A percentile compares a stretch with the other conserved stretches of the same genome.
phyloP scores from a whole-genome alignment of 495 filamentous ascomycete genomes.

The Aspergillus affinis region DNA sequence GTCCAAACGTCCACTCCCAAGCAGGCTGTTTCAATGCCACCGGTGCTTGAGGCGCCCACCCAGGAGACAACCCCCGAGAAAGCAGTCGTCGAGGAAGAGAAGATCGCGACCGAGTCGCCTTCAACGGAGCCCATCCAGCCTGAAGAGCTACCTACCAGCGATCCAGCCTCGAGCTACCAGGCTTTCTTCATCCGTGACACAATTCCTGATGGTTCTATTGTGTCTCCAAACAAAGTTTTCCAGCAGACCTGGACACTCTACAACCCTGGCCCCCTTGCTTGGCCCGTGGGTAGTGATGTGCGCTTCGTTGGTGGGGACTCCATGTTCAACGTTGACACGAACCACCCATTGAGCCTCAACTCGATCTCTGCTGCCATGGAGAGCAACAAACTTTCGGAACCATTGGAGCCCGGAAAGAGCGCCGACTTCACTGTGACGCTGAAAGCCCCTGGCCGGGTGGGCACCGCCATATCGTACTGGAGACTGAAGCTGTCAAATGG shows the following conservation, averaged over 20 bases:
- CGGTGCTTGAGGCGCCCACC: conserved; percentile 55
- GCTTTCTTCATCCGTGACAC: conserved; percentile 80
- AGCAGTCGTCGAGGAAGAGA: conserved; percentile 60
- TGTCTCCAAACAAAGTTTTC: conserved; percentile 69
- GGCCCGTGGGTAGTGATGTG: conserved; percentile 89
- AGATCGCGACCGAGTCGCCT: conserved; percentile 40
- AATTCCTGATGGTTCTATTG: conserved; percentile 71
- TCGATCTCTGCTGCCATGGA: conserved; percentile 73
- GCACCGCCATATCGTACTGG: conserved; percentile 92
- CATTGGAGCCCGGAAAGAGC: conserved; percentile 68
- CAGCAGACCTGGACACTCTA: conserved; percentile 89
- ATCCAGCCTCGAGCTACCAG: conserved; percentile 42
- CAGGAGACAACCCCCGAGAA: conserved; percentile 63
- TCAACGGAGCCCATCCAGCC: conserved; percentile 36
- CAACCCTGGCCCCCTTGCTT: conserved; percentile 74
- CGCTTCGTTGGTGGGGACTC: conserved; percentile 90
- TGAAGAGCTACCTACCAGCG: conserved; percentile 3
- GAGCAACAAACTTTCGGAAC: conserved; percentile 72
- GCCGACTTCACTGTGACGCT: conserved; percentile 81
- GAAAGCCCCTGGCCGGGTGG: conserved; percentile 69
- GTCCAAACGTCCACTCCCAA: conserved; percentile 42
- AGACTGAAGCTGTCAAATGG: conserved; percentile 82
- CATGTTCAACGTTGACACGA: conserved; percentile 85
- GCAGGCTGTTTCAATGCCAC: conserved; percentile 45
- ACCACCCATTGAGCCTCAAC: conserved; percentile 68